A percentile compares a stretch with the other conserved stretches of the same genome.
These are phyloP conservation scores for Nakaseomyces glabratus DNA, from an alignment of 1,139 yeast genomes.

Conservation along the genomic window DNA sequence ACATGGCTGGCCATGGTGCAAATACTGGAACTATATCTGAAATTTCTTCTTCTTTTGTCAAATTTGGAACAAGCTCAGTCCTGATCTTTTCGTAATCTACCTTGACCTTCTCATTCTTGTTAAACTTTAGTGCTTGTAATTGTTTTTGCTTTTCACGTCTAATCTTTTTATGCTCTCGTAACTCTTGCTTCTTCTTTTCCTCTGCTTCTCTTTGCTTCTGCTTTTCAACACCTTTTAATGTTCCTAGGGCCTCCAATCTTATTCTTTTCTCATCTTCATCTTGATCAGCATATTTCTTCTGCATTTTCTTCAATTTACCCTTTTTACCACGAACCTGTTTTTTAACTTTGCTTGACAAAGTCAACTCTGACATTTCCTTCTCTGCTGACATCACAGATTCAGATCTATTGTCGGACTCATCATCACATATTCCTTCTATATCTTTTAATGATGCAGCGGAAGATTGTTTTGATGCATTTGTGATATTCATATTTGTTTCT, in stretches of 20 bases:
- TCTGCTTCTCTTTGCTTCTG: slow-evolving; percentile 34
- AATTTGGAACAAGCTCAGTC: slow-evolving; percentile 35
- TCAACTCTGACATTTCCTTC: neutral
- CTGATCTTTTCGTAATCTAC: slow-evolving; percentile 30
- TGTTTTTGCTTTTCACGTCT: slow-evolving; percentile 44
- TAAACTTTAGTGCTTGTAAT: slow-evolving; percentile 42
- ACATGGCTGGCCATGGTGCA: slow-evolving; percentile 85
- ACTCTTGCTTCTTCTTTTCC: slow-evolving; percentile 32
- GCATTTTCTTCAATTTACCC: slow-evolving; percentile 73
- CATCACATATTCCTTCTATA: slow-evolving; percentile 6
- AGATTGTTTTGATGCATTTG: too few species aligned
- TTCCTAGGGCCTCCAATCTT: slow-evolving; percentile 76
- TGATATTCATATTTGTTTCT: too few species aligned
- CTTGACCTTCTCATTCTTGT: slow-evolving; percentile 29
- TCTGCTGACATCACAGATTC: slow-evolving; percentile 5
- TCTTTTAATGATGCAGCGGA: too few species aligned
- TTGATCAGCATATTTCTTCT: slow-evolving; percentile 77
- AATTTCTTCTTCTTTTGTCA: slow-evolving; percentile 34
- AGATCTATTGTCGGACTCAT: slow-evolving; percentile 10
- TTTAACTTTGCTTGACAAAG: neutral
- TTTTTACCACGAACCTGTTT: slow-evolving; percentile 67
- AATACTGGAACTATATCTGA: slow-evolving; percentile 73
- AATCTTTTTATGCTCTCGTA: slow-evolving; percentile 32
- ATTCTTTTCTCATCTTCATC: slow-evolving; percentile 77
- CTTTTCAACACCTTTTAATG: slow-evolving; percentile 57